phyloP scores from a whole-genome alignment of 345 rosid genomes.

The Populus euphratica region DNA sequence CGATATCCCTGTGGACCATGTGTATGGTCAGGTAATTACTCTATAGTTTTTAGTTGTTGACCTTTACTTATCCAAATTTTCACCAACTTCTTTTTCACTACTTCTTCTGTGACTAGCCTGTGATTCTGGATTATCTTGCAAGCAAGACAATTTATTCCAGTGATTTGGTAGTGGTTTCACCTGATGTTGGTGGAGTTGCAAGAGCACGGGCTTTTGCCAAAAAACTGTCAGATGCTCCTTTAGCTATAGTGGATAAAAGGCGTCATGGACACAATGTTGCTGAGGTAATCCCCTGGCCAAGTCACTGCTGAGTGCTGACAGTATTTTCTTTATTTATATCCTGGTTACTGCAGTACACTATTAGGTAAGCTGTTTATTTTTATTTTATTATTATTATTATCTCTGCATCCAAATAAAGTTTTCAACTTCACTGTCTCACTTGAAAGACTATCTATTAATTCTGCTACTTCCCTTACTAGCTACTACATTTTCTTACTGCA shows the following conservation, averaged over 20 bases:
- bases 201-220: conserved; percentile 33
- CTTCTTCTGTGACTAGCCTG: conserved; percentile 42
- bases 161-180: conserved; percentile 93
- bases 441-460: background rate
- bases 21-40: conserved; percentile 71
- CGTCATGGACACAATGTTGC: conserved; percentile 74
- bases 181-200: conserved; percentile 74
- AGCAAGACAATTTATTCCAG: conserved; percentile 71
- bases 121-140: conserved; percentile 90
- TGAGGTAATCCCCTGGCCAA: conserved; percentile 47
- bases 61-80: background rate
- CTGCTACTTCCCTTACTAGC: background rate
- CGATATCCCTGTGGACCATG: conserved; percentile 95
- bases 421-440: background rate
- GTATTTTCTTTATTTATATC: background rate
- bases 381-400: too few species aligned
- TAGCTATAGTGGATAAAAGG: conserved; percentile 35
- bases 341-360: background rate
- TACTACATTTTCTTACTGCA: background rate
- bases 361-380: background rate
- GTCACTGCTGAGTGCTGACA: background rate
- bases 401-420: background rate
- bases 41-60: background rate
- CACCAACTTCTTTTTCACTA: background rate
- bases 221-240: conserved; percentile 30